Evolutionary conservation across 768 basidiomycete genomes (phyloP).

Genomic region (Suillus cothurnatus): DNA sequence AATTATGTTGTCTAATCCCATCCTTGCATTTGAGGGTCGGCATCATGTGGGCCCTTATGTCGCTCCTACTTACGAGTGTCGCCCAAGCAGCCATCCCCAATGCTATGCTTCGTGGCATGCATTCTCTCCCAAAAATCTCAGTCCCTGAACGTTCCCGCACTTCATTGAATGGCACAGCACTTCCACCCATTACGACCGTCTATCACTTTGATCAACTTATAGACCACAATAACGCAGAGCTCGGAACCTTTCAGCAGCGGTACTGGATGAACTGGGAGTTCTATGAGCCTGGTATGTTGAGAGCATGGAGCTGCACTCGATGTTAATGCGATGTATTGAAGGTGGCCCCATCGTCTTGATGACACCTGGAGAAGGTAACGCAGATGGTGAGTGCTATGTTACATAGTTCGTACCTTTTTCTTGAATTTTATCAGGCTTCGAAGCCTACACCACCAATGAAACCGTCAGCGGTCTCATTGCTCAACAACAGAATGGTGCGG

Average conservation of each 20-base stretch:
- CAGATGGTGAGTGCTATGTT: conserved; percentile 34
- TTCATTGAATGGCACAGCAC: conserved; percentile 25
- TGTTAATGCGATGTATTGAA: conserved; percentile 4
- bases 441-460: conserved; percentile 61
- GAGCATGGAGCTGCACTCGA: neutral
- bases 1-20: neutral
- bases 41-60: neutral
- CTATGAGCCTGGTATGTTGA: conserved; percentile 49
- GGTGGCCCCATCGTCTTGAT: conserved; percentile 30
- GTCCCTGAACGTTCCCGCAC: conserved; percentile 13
- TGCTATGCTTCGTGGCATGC: conserved; percentile 24
- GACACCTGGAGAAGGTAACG: conserved; percentile 69
- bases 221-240: conserved; percentile 54
- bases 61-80: conserved; percentile 17
- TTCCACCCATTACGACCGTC: conserved; percentile 28
- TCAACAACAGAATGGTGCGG: conserved; percentile 63
- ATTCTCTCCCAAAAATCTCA: conserved; percentile 17
- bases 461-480: conserved; percentile 68
- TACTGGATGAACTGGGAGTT: conserved; percentile 73
- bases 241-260: conserved; percentile 78
- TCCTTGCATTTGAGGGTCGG: neutral
- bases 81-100: conserved; percentile 17
- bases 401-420: neutral
- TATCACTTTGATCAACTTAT: conserved; percentile 36
- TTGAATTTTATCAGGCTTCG: conserved; percentile 26